Percentiles rank a stretch among this genome's conserved stretches.
Evolutionary conservation across 225 moss, liverwort and hornwort genomes (phyloP).

Genomic region (Bryoerythrophyllum caledonicum): DNA sequence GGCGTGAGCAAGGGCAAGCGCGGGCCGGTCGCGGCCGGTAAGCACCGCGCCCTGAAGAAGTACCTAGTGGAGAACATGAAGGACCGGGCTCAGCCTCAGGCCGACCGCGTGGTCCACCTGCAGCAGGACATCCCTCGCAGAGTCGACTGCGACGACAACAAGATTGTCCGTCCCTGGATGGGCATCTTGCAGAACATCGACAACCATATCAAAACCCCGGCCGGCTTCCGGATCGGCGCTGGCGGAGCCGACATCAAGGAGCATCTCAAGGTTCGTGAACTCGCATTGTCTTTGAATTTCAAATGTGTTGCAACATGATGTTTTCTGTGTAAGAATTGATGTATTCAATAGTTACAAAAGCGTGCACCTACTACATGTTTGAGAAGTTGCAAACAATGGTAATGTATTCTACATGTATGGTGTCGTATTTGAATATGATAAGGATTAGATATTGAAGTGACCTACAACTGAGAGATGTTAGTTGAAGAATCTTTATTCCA

Average conservation of each 20-base stretch:
- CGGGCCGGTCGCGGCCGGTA: slow-evolving; percentile 51
- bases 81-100: slow-evolving; percentile 48
- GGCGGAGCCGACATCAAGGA: slow-evolving; percentile 57
- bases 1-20: slow-evolving; percentile 60
- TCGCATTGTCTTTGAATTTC: not conserved
- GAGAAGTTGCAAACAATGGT: too few relatives aligned
- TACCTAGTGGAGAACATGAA: slow-evolving; percentile 46
- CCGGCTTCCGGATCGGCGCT: slow-evolving; percentile 43
- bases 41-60: slow-evolving; percentile 59
- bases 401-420: too few relatives aligned
- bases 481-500: too few relatives aligned
- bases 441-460: too few relatives aligned
- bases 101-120: slow-evolving; percentile 51
- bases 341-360: too few relatives aligned
- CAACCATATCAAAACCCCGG: slow-evolving; percentile 27
- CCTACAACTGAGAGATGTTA: too few relatives aligned
- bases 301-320: too few relatives aligned
- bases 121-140: slow-evolving; percentile 46
- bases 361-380: too few relatives aligned
- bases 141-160: slow-evolving; percentile 47
- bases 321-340: too few relatives aligned
- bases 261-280: slow-evolving; percentile 37
- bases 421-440: too few relatives aligned
- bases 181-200: slow-evolving; percentile 72
- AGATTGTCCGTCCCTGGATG: slow-evolving; percentile 70